A percentile compares a stretch with the other conserved stretches of the same genome.
Conservation (phyloP, 1,284 basidiomycete species). For the Trichosporon sp. region DNA sequence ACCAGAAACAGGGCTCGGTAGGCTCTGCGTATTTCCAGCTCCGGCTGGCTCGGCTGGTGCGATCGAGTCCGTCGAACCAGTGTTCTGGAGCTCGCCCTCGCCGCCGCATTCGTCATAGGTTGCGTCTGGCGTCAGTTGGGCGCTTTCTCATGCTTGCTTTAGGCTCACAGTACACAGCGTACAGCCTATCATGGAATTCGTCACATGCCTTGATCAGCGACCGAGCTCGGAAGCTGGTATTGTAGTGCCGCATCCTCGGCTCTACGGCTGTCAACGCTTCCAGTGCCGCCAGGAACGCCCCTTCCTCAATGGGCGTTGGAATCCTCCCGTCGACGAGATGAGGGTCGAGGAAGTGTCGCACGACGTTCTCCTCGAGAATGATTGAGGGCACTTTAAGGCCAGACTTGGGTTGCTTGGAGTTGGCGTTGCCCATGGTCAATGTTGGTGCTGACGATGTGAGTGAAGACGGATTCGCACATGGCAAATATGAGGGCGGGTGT, state of each 20-base stretch:
- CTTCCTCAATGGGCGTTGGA: background rate
- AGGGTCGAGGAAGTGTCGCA: background rate
- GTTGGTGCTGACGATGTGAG: background rate
- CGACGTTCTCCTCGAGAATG: background rate
- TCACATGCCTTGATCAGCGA: constrained; percentile 3
- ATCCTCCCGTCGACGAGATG: background rate
- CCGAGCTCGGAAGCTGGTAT: background rate
- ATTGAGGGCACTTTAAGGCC: background rate
- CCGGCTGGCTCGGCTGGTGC: background rate
- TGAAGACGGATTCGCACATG: background rate
- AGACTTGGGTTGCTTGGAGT: background rate
- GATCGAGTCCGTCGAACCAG: background rate
- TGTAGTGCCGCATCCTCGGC: background rate
- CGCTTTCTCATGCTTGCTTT: background rate
- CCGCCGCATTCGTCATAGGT: background rate
- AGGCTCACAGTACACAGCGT: background rate
- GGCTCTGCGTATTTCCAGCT: background rate
- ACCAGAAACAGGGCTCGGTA: background rate
- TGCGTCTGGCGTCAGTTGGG: background rate
- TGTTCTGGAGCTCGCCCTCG: background rate
- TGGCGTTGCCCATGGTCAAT: background rate
- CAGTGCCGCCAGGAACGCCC: background rate
- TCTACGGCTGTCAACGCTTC: background rate
- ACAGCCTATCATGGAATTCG: background rate
- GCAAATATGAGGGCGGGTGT: background rate